These are phyloP conservation scores for Aureobasidium namibiae DNA, from an alignment of 2,329 filamentous ascomycete species.

Conservation along the genomic window DNA sequence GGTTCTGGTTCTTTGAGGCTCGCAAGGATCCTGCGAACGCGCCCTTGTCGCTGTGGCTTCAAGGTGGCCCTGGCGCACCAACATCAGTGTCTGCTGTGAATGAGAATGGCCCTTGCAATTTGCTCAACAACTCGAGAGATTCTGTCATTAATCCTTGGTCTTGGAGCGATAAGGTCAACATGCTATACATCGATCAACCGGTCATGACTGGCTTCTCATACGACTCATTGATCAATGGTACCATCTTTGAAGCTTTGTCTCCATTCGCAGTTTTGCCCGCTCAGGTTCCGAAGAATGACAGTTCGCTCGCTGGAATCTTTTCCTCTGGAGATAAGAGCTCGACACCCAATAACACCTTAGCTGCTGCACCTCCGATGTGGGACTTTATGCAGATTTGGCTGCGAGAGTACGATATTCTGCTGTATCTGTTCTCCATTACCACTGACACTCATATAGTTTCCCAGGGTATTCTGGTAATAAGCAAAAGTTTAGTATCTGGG, in stretches of 20 bases:
- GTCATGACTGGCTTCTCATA: constrained; percentile 37
- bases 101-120: constrained; percentile 44
- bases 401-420: not conserved
- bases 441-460: not conserved
- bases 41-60: constrained; percentile 54
- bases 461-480: not conserved
- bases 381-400: constrained; percentile 46
- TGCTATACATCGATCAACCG: constrained; percentile 35
- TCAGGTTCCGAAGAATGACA: constrained; percentile 18
- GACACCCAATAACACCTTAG: constrained; percentile 31
- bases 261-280: constrained; percentile 11
- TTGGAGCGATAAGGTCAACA: constrained; percentile 33
- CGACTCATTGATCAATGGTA: constrained; percentile 48
- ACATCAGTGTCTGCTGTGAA: constrained; percentile 55
- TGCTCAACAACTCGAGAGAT: constrained; percentile 32
- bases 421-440: accelerated
- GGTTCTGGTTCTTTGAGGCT: constrained; percentile 52
- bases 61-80: constrained; percentile 56
- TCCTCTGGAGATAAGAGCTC: constrained; percentile 15
- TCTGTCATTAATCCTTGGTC: constrained; percentile 39
- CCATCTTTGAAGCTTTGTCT: constrained; percentile 33
- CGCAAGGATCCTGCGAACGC: constrained; percentile 38
- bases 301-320: constrained; percentile 19
- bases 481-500: not conserved
- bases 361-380: constrained; percentile 46